A percentile compares a stretch with the other conserved stretches of the same genome.
Conservation (phyloP, 208 protist species). For the Paratrypanosoma confusum region DNA sequence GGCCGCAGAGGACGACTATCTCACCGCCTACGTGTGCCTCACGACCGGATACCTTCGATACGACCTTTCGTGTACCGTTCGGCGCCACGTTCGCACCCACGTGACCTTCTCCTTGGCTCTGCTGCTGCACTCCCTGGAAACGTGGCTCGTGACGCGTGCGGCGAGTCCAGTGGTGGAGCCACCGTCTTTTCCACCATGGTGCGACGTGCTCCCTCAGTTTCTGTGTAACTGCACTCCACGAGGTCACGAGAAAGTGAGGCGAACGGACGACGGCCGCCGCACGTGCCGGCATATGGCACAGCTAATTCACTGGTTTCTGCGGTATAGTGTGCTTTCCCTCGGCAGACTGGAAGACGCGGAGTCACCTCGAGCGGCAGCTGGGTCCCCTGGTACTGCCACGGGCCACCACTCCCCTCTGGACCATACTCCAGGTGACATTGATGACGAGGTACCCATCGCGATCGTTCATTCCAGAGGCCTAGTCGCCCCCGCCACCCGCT, state of each 20-base stretch:
- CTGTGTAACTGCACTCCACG: slow-evolving; percentile 59
- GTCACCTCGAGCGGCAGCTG: too few species aligned
- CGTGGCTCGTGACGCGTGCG: background rate
- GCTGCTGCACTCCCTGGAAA: slow-evolving; percentile 10
- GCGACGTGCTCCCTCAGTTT: slow-evolving; percentile 21
- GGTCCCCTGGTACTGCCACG: too few species aligned
- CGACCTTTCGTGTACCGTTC: slow-evolving; percentile 29
- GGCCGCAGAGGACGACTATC: slow-evolving; percentile 19
- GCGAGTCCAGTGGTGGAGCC: slow-evolving; percentile 1
- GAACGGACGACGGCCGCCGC: slow-evolving; percentile 30
- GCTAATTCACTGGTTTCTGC: slow-evolving; percentile 49
- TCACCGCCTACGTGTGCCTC: slow-evolving; percentile 41
- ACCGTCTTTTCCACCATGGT: slow-evolving; percentile 16
- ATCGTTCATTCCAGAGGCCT: too few species aligned
- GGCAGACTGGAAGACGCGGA: too few species aligned
- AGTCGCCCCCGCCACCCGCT: too few species aligned
- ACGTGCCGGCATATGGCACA: slow-evolving; percentile 67
- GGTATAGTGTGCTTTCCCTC: too few species aligned
- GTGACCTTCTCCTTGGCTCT: slow-evolving; percentile 28
- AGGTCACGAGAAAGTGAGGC: slow-evolving; percentile 26
- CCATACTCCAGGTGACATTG: too few species aligned
- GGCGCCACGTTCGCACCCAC: slow-evolving; percentile 40
- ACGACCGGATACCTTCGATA: slow-evolving; percentile 47
- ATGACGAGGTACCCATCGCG: too few species aligned
- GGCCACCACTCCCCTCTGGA: too few species aligned